Conservation (phyloP, 2,329 filamentous ascomycete genomes). For the Stemphylium vesicarium region DNA sequence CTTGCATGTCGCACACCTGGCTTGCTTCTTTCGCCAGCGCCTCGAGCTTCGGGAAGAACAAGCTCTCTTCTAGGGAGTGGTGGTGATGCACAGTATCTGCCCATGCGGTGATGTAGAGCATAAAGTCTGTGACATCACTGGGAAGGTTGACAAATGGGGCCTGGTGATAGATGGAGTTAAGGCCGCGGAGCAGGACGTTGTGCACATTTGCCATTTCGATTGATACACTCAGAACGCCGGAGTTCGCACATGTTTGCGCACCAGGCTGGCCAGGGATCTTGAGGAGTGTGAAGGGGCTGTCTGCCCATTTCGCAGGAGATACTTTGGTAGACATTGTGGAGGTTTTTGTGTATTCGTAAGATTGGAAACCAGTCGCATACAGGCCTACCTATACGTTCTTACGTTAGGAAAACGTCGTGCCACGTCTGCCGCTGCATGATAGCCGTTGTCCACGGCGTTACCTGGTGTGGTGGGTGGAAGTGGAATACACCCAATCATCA, state of each 20-base stretch:
- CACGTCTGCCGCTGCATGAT: background rate
- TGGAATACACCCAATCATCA: slow-evolving; percentile 1
- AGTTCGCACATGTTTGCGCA: slow-evolving; percentile 31
- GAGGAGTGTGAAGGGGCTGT: slow-evolving; percentile 20
- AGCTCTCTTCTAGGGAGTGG: slow-evolving; percentile 43
- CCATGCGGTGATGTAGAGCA: slow-evolving; percentile 43
- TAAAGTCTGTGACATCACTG: slow-evolving; percentile 34
- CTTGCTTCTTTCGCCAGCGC: slow-evolving; percentile 35
- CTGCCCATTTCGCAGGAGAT: slow-evolving; percentile 10
- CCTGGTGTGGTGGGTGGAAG: background rate
- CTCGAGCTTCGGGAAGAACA: slow-evolving; percentile 47
- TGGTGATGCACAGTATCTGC: slow-evolving; percentile 47
- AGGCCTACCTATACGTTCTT: background rate
- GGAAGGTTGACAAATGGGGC: slow-evolving; percentile 24
- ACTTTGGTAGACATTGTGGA: background rate
- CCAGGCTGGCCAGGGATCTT: slow-evolving; percentile 17
- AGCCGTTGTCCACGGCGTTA: background rate
- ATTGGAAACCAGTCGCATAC: background rate
- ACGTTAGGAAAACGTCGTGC: background rate
- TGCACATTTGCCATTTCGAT: slow-evolving; percentile 46
- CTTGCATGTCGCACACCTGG: slow-evolving; percentile 34
- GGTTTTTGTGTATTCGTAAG: background rate
- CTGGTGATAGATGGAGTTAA: slow-evolving; percentile 49
- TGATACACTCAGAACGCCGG: slow-evolving; percentile 38
- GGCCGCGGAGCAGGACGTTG: slow-evolving; percentile 46